Base-by-base conservation (phyloP, 228 moss, liverwort and hornwort species). In the Sphagnum fallax region DNA sequence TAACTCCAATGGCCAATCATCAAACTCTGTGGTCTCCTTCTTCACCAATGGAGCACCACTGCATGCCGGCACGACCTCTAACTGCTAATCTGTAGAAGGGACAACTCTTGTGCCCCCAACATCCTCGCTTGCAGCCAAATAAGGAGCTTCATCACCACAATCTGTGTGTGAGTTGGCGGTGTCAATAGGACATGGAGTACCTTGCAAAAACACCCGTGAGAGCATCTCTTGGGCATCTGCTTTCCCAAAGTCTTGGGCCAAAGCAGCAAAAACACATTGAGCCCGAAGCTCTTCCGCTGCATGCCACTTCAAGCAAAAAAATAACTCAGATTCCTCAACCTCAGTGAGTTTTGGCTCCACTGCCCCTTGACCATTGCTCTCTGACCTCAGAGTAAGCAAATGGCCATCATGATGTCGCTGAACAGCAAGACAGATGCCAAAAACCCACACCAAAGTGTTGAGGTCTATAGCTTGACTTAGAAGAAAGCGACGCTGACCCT, bases 381-480 rank as follows among this genome's bases (percentile, higher is more conserved):
- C 47, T 52, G 53, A 1, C 72, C 52, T 1, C 47, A 62, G n/a
- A 6, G 18, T 48, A n/a, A 51, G 0, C 0, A 62, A 7, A n/a
- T 63, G 70, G 52, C 12, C 70, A 71, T n/a, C 52, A 51, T 10
- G 18, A 4, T 16, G 67, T 9, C n/a, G 67, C 16, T 67, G 6
- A 49, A 2, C 4, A 51, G 57, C 61, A 49, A 74, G 5, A 58
- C 32, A 66, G 5, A 67, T 12, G 53, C 60, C 49, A 8, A 4
- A 58, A 52, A 74, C 3, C 67, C 73, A 74, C 11, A 62, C 61
- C 51, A 74, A 16, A 7, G 53, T 48, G 11, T 59, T 67, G 12
- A 74, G 59, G 5, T 68, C 67, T 5, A 74, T 67, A 51, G 67
- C 73, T 47, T 67, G 67, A 48, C 49, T 67, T n/a, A 62, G 5